phyloP scores from a whole-genome alignment of 2,329 filamentous ascomycete genomes.

The Aspergillus sp. region DNA sequence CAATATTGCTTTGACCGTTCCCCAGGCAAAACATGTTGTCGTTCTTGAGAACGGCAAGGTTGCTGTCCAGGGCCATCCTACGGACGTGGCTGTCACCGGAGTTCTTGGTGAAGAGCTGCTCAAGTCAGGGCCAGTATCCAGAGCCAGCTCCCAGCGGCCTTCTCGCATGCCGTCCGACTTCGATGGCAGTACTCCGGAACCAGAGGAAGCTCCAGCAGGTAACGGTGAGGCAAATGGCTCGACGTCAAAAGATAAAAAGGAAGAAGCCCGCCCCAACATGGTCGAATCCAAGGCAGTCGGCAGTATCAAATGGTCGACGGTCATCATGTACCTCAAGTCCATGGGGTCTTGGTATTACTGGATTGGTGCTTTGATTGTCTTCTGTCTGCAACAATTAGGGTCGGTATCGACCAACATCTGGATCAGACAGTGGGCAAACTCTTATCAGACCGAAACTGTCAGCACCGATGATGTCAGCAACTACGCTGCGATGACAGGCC shows the following conservation, averaged over 20 bases:
- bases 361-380: constrained; percentile 71
- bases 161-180: constrained; percentile 77
- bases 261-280: constrained; percentile 48
- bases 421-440: constrained; percentile 94
- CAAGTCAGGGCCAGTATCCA: constrained; percentile 71
- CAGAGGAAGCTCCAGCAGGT: constrained; percentile 53
- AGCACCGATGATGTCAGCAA: constrained; percentile 31
- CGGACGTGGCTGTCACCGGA: constrained; percentile 80
- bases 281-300: constrained; percentile 80
- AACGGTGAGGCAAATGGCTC: constrained; percentile 43
- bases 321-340: constrained; percentile 77
- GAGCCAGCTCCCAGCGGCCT: constrained; percentile 67
- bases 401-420: constrained; percentile 88
- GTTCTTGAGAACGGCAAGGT: constrained; percentile 85
- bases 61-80: constrained; percentile 70
- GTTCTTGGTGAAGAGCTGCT: constrained; percentile 82
- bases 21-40: constrained; percentile 76
- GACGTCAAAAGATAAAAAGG: constrained; percentile 41
- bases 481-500: constrained; percentile 41
- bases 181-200: constrained; percentile 51
- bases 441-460: constrained; percentile 62
- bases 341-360: constrained; percentile 99
- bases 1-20: constrained; percentile 85
- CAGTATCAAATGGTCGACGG: constrained; percentile 82
- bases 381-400: constrained; percentile 78